phyloP scores from a whole-genome alignment of 345 rosid genomes.

The Pugionium dolabratum region DNA sequence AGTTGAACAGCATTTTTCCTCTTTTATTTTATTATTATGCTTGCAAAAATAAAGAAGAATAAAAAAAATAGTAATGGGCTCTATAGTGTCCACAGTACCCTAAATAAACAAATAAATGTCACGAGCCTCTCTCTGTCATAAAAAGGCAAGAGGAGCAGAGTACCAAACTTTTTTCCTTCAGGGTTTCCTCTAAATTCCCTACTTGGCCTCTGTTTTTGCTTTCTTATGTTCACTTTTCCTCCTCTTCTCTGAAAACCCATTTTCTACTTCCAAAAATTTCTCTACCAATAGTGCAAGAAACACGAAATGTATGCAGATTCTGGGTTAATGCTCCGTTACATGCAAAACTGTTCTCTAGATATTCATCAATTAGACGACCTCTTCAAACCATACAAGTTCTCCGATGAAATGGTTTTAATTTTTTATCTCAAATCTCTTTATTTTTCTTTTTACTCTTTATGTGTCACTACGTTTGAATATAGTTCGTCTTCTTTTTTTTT shows the following conservation, averaged over 20 bases:
- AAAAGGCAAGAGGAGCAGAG: conserved; percentile 37
- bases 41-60: background rate
- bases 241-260: conserved; percentile 22
- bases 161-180: conserved; percentile 31
- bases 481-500: conserved; percentile 6
- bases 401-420: conserved; percentile 55
- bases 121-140: conserved; percentile 29
- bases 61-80: conserved; percentile 15
- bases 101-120: conserved; percentile 28
- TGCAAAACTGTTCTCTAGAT: conserved; percentile 67
- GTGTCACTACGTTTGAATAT: conserved; percentile 21
- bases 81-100: conserved; percentile 12
- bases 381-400: conserved; percentile 60
- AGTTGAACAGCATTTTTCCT: conserved; percentile 1
- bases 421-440: too few species aligned
- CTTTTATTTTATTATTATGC: background rate
- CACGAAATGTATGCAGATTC: conserved; percentile 79
- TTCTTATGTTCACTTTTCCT: conserved; percentile 23
- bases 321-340: conserved; percentile 63
- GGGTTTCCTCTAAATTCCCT: conserved; percentile 29
- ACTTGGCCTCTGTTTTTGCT: conserved; percentile 38
- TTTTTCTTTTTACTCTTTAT: background rate
- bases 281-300: background rate
- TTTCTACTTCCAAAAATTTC: background rate
- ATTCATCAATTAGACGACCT: conserved; percentile 73